These are phyloP conservation scores for Macadamia tetraphylla DNA, from an alignment of 164 flowering plant genomes.

Conservation along the genomic window DNA sequence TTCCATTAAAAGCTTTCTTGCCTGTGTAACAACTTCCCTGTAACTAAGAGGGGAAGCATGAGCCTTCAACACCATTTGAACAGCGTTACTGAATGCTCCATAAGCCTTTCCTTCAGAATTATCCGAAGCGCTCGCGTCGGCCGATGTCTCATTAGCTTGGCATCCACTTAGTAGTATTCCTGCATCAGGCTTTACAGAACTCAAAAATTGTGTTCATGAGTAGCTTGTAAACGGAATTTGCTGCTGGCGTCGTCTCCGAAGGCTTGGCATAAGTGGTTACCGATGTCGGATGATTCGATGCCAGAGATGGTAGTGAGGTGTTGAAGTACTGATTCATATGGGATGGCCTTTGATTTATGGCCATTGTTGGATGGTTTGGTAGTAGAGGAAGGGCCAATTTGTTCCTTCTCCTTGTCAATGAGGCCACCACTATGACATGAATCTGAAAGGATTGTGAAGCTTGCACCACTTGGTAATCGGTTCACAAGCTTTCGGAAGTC, in stretches of 20 bases:
- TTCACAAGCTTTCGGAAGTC: conserved; percentile 65
- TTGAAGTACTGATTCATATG: conserved; percentile 31
- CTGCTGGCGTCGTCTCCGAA: conserved; percentile 52
- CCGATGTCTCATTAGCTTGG: conserved; percentile 63
- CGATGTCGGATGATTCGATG: conserved; percentile 37
- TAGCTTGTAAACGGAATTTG: conserved; percentile 20
- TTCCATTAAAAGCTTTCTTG: conserved; percentile 34
- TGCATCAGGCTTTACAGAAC: conserved; percentile 30
- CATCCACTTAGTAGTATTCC: conserved; percentile 80
- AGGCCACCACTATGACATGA: conserved; percentile 92
- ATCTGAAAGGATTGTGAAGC: conserved; percentile 72
- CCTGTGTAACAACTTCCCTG: conserved; percentile 36
- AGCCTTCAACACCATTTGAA: conserved; percentile 44
- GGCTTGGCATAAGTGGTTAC: conserved; percentile 35
- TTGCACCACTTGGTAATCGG: conserved; percentile 51
- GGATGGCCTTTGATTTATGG: conserved; percentile 30
- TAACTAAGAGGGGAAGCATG: conserved; percentile 33
- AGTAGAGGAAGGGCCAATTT: conserved; percentile 47
- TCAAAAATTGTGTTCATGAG: not conserved
- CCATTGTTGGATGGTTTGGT: not conserved
- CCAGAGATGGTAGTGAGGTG: conserved; percentile 44
- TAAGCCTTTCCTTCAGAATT: conserved; percentile 36
- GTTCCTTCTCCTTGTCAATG: conserved; percentile 73
- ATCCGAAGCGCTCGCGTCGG: conserved; percentile 36
- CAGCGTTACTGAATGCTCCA: conserved; percentile 74